Evolutionary conservation across 2,329 filamentous ascomycete species (phyloP).

Genomic region (Myriosclerotinia curreyana): DNA sequence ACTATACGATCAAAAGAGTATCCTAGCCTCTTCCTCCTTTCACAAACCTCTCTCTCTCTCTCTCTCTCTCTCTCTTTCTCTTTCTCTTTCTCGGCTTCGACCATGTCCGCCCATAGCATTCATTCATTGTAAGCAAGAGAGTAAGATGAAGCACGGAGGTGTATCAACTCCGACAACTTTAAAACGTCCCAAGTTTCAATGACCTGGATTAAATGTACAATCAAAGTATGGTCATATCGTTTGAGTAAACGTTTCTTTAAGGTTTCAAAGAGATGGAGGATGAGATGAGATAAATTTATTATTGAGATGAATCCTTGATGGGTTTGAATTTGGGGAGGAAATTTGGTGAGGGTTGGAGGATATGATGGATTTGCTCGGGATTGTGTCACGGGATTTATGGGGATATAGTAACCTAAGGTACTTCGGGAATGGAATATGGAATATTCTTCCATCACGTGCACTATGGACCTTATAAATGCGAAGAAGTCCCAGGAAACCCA

Average conservation of each 20-base stretch:
- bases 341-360: not conserved
- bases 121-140: slow-evolving; percentile 26
- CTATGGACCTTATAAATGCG: no score
- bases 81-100: not conserved
- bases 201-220: not conserved
- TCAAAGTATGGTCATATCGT: not conserved
- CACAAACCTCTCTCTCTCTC: not conserved
- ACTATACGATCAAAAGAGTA: not conserved
- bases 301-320: no score
- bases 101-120: slow-evolving; percentile 22
- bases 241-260: not conserved
- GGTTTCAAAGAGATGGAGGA: not conserved
- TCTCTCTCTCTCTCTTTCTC: not conserved
- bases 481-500: no score
- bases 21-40: not conserved
- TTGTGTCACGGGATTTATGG: not conserved
- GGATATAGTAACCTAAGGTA: no score
- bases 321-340: not conserved
- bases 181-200: slow-evolving; percentile 32
- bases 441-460: no score
- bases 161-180: slow-evolving; percentile 29
- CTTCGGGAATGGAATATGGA: not conserved
- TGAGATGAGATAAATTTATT: no score
- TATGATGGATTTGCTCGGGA: no score
- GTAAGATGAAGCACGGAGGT: slow-evolving; percentile 31